Conservation (phyloP, 139 green algal genomes). For the Zygnema cylindricum region DNA sequence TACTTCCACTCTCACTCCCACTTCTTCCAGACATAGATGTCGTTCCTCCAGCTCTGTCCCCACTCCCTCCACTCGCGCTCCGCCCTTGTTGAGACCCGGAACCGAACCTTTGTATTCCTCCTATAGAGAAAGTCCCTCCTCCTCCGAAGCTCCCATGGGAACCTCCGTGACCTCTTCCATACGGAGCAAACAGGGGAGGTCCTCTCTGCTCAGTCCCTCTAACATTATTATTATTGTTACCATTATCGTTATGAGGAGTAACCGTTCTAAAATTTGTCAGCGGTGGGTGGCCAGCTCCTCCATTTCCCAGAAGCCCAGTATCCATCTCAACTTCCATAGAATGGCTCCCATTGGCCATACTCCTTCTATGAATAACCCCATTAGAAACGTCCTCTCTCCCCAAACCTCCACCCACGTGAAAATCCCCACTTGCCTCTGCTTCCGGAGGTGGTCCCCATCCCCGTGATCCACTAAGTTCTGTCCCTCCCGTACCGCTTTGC, state of each 20-base stretch:
- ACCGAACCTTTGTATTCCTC: no score
- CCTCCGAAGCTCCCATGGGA: not conserved
- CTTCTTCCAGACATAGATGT: not conserved
- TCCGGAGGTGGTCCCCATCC: not conserved
- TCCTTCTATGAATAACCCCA: not conserved
- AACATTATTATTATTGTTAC: no score
- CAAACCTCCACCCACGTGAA: not conserved
- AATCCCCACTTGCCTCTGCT: not conserved
- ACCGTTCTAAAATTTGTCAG: no score
- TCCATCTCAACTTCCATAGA: no score
- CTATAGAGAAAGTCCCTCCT: no score
- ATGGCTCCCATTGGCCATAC: not conserved
- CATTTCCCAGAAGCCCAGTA: no score
- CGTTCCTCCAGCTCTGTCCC: not conserved
- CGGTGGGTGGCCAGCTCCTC: no score
- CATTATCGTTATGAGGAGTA: no score
- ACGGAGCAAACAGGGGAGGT: not conserved
- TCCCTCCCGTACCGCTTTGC: not conserved
- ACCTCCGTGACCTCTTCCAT: not conserved
- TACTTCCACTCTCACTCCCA: not conserved
- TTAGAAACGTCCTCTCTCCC: not conserved
- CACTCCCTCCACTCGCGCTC: conserved; percentile 2
- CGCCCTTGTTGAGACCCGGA: not conserved
- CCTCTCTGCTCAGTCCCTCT: not conserved
- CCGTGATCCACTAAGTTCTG: not conserved